Base-by-base conservation (phyloP, 805 yeast genomes). In the Metschnikowia drakensbergensis region DNA sequence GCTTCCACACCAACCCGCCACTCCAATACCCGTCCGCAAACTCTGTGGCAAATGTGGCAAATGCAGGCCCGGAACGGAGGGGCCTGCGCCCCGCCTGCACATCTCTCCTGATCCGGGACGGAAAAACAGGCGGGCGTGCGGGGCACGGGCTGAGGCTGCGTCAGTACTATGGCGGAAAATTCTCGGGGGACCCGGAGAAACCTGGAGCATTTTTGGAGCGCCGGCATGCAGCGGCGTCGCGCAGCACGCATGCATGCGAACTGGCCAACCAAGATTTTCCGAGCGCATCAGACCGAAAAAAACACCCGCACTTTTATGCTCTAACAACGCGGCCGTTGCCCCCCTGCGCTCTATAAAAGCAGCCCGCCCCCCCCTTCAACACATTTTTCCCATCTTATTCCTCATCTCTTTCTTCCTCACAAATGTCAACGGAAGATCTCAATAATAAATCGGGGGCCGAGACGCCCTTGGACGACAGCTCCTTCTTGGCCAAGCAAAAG, bases 381-480 rank as follows among this genome's bases (percentile, higher is more conserved):
- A 7, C 5, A 23, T 6, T 4, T 6, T 27, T 26, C 40, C 37
- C 37, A 22, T 31, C 3, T 2, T 46, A 46, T 30, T 34, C 42
- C 39, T 25, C 26, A 22, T n/a, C 23, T 30, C 23, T 30, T 37
- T 37, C n/a, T 25, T 11, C 22, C 7, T 23, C 13, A 46, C 3
- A 22, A 17, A 62, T 62, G 66, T 59, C 67, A 46, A 55, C 58
- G 46, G 61, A 61, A 48, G 61, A 64, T 48, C 44, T 58, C 29
- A 37, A 42, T 17, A 29, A 40, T 26, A 37, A 54, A 26, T 59
- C 71, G 40, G 71, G 68, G 46, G 62, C 57, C 43, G 67, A 61
- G 46, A 68, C 74, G 40, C 72, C 74, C 46, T 62, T 62, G 33
- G 58, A 51, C 22, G 39, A 58, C 37, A 59, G 57, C 48, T 58